A percentile compares a stretch with the other conserved stretches of the same genome.
These are phyloP conservation scores for Cladophialophora bantiana DNA, from an alignment of 2,329 filamentous ascomycete species.

Conservation along the genomic window DNA sequence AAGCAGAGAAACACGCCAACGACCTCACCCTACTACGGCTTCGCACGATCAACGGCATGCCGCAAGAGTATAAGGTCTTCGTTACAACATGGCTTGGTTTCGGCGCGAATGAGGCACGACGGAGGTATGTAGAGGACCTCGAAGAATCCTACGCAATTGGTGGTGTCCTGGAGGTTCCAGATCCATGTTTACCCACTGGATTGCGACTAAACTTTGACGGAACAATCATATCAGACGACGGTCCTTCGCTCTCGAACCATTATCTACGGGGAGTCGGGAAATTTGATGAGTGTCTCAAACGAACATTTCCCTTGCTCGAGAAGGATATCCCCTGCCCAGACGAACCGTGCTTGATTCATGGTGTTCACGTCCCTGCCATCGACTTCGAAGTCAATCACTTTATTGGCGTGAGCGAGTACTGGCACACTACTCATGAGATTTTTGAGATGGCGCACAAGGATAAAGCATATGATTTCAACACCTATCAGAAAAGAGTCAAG, in stretches of 20 bases:
- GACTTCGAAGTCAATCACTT: constrained; percentile 98
- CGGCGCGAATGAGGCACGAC: constrained; percentile 90
- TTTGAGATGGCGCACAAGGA: constrained; percentile 79
- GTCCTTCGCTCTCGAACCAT: constrained; percentile 40
- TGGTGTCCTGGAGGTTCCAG: constrained; percentile 73
- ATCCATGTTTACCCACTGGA: constrained; percentile 87
- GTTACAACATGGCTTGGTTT: constrained; percentile 97
- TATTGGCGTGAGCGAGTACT: constrained; percentile 96
- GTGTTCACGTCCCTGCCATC: constrained; percentile 90
- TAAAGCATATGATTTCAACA: constrained; percentile 85
- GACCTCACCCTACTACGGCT: constrained; percentile 87
- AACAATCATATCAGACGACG: constrained; percentile 55
- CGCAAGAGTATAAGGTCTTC: constrained; percentile 86
- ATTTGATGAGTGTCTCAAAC: constrained; percentile 82
- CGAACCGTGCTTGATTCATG: constrained; percentile 85
- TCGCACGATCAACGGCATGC: constrained; percentile 78
- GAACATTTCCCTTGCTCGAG: constrained; percentile 84
- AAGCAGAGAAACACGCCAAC: constrained; percentile 85
- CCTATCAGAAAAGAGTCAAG: constrained; percentile 83
- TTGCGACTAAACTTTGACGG: constrained; percentile 78
- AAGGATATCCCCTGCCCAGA: constrained; percentile 87
- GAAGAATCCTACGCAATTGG: constrained; percentile 68
- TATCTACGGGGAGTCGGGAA: constrained; percentile 81
- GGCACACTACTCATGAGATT: constrained; percentile 96
- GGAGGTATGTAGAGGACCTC: constrained; percentile 82